Base-by-base conservation (phyloP, 2,329 filamentous ascomycete genomes). In the Aspergillus amoenus region DNA sequence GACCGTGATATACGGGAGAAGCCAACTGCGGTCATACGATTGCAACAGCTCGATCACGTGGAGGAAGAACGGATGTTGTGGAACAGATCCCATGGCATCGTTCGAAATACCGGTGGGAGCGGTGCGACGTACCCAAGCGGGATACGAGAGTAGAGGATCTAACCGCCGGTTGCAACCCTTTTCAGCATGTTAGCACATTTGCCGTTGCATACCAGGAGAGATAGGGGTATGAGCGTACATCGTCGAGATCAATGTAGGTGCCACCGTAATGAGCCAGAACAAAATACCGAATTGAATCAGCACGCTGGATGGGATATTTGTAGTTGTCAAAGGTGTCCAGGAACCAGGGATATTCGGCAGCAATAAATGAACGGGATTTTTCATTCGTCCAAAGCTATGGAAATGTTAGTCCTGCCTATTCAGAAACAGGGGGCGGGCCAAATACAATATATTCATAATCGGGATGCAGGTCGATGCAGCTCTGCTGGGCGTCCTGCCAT, bases 201-300 rank as follows among this genome's bases (percentile, higher is more conserved):
- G 21, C 12, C 12, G 12, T 21, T 6, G 13, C 27, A 17, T 12
- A 15, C 21, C 7, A 24, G 15, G 7, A n/a, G 6, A 15, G 11
- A 13, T 39, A 54, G 32, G 34, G 34, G 34, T 37, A 37, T 37
- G 2, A 37, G 70, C 82, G 44, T 72, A 84, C 82, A 72, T 87
- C 86, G 72, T 94, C 90, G 47, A 93, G 76, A 68, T 94, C 90
- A 64, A 93, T 86, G 73, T 93, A 93, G 55, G 91, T 86, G 41
- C 90, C 90, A 55, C 90, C 90, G 69, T 85, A 93, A 73, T 90
- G 84, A 52, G 86, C 82, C 32, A 94, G 80, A 18, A 92, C 81
- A 70, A 93, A 93, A 76, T 93, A 93, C 50, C 90, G 84, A 66
- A 93, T 89, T 5, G 88, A 81, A 68, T 93, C 90, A 55, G 89